A percentile compares a stretch with the other conserved stretches of the same genome.
Conservation (phyloP, 1,284 basidiomycete genomes). For the Ceratobasidium sp. region DNA sequence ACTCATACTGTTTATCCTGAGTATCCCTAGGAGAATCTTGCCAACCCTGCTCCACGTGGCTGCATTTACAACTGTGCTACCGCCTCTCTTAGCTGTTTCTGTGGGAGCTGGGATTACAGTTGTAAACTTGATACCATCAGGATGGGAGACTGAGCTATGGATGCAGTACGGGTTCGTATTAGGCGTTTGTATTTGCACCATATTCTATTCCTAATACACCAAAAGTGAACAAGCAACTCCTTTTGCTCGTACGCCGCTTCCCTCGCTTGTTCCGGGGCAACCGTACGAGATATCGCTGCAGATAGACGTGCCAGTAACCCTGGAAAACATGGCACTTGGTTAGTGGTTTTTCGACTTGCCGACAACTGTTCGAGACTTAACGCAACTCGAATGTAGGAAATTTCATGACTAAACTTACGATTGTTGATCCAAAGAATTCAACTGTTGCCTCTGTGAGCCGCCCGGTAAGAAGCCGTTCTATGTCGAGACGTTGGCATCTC, state of each 20-base stretch:
- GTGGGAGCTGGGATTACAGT: constrained; percentile 25
- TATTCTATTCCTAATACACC: background rate
- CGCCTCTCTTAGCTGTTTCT: constrained; percentile 26
- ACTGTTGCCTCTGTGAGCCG: constrained; percentile 33
- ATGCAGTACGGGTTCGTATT: constrained; percentile 37
- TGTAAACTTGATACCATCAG: constrained; percentile 20
- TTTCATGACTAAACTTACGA: constrained; percentile 29
- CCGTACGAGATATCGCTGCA: constrained; percentile 21
- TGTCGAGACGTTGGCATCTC: background rate
- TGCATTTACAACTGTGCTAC: constrained; percentile 31
- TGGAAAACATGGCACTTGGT: constrained; percentile 32
- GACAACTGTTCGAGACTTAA: background rate
- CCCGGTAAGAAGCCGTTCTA: background rate
- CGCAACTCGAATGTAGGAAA: constrained; percentile 8
- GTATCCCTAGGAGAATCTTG: constrained; percentile 21
- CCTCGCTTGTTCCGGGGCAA: constrained; percentile 17
- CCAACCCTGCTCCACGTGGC: constrained; percentile 40
- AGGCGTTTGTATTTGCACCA: background rate
- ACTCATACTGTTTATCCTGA: constrained; percentile 16
- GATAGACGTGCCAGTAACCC: constrained; percentile 17
- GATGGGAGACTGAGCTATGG: constrained; percentile 33
- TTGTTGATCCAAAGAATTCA: constrained; percentile 25
- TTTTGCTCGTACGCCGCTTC: constrained; percentile 19
- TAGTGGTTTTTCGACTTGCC: background rate
- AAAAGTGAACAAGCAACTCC: constrained; percentile 34